Percentiles rank a stretch among this genome's conserved stretches.
These are phyloP conservation scores for Thelephora aurantiotincta DNA, from an alignment of 768 basidiomycete genomes.

Conservation along the genomic window DNA sequence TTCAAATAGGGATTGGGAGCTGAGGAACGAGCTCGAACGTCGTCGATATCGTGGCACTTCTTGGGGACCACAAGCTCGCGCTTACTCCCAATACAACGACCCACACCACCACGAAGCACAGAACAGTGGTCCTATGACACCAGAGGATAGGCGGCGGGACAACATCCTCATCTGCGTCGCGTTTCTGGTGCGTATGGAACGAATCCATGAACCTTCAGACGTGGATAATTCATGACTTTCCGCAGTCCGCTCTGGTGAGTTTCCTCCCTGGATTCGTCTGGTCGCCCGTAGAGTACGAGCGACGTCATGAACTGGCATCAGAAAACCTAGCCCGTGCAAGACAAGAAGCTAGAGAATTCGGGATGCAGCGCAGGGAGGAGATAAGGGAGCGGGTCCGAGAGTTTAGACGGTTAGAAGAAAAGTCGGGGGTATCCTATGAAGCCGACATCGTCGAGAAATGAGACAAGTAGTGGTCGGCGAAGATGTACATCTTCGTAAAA, in stretches of 20 bases:
- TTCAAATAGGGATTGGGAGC: not conserved
- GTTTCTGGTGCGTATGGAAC: constrained; percentile 26
- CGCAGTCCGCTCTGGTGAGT: not conserved
- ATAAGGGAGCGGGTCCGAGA: constrained; percentile 36
- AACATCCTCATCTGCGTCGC: constrained; percentile 32
- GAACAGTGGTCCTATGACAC: constrained; percentile 17
- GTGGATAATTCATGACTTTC: not conserved
- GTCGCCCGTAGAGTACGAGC: constrained; percentile 30
- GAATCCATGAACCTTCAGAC: not conserved
- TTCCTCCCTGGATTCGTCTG: constrained; percentile 22
- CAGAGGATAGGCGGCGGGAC: constrained; percentile 38
- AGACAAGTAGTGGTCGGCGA: too few relatives aligned
- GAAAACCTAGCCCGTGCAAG: constrained; percentile 46
- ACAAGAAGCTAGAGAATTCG: constrained; percentile 38
- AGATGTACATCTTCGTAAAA: too few relatives aligned
- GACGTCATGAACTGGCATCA: constrained; percentile 29
- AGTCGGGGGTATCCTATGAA: too few relatives aligned
- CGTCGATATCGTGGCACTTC: not conserved
- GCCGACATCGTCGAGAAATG: too few relatives aligned
- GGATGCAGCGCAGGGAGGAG: constrained; percentile 35
- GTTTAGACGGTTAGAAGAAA: not conserved
- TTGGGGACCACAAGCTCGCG: too few relatives aligned
- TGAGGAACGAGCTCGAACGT: constrained; percentile 5
- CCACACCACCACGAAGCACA: not conserved
- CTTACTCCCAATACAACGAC: too few relatives aligned